Conservation (phyloP, 2,329 filamentous ascomycete species). For the Biscogniauxia marginata region DNA sequence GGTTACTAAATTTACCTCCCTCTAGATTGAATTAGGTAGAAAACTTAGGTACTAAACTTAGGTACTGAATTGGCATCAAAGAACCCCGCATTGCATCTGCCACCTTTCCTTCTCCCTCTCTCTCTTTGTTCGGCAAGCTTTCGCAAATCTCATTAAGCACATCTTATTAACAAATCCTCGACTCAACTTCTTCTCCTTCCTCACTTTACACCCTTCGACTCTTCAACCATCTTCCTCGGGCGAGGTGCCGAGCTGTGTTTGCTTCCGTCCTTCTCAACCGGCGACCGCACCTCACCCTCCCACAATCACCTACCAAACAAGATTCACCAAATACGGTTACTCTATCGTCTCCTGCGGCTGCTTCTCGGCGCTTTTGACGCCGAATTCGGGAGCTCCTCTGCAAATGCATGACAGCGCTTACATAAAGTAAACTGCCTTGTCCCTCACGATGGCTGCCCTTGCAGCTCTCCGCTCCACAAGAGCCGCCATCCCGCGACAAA, state of each 20-base stretch:
- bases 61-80: neutral
- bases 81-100: neutral
- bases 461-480: constrained; percentile 43
- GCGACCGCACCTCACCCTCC: constrained; percentile 13
- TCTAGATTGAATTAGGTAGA: neutral
- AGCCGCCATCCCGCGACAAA: constrained; percentile 38
- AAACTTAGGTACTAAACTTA: neutral
- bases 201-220: constrained; percentile 7
- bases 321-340: neutral
- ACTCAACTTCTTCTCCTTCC: neutral
- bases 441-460: constrained; percentile 42
- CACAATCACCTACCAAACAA: neutral
- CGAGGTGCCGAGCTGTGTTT: constrained; percentile 16
- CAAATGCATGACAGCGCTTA: constrained; percentile 13
- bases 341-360: neutral
- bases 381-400: constrained; percentile 15
- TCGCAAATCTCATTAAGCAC: constrained; percentile 8
- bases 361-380: constrained; percentile 9
- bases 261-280: constrained; percentile 5
- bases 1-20: neutral
- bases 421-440: constrained; percentile 9
- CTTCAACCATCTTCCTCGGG: constrained; percentile 8
- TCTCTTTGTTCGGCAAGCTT: neutral
- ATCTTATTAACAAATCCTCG: neutral
- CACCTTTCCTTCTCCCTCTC: neutral